Base-by-base conservation (phyloP, 148 eudicot genomes). In the Chenopodium album region DNA sequence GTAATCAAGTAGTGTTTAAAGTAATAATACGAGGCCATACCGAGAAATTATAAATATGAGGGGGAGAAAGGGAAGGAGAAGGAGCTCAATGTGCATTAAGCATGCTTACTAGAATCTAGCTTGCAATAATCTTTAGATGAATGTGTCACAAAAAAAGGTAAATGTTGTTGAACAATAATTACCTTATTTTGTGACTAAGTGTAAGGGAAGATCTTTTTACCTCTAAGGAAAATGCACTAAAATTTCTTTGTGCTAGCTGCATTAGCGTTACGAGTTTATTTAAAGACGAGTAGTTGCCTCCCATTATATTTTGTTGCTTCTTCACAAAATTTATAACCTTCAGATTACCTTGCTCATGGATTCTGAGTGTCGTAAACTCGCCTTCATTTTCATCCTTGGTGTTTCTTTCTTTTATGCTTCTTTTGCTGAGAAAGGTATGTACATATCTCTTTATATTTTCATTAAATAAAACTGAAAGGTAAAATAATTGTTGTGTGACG, bases 341-440 rank as follows among this genome's bases (percentile, higher is more conserved):
- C 63, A 71, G 26, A 41, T 60, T 22, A 79, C 26, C 79, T 76
- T 19, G 80, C 77, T 81, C 73, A 85, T 85, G 87, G 84, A 85
- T 78, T 78, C 78, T 44, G 63, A 63, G 72, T 37, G 81, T 68
- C 75, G 79, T 65, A 69, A 66, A 41, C 56, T 82, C 73, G 71
- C 75, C 84, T 82, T 85, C 46, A 34, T 26, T 68, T 62, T 41
- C 20, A 13, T 85, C 60, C 82, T 85, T 47, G 84, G 71, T 9
- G 68, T 81, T 20, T 71, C 79, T 16, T n/a, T 86, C 79, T 74
- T 83, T 75, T 78, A 37, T 80, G 72, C 73, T 73, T 85, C 85
- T 69, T 87, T 69, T 29, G 77, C 87, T 59, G 90, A 89, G 26
- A 85, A 81, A 85, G 90, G 92, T 89, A 76, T 37, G 44, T 37